phyloP scores from a whole-genome alignment of 1,284 basidiomycete genomes.

The Marasmius fiardii region DNA sequence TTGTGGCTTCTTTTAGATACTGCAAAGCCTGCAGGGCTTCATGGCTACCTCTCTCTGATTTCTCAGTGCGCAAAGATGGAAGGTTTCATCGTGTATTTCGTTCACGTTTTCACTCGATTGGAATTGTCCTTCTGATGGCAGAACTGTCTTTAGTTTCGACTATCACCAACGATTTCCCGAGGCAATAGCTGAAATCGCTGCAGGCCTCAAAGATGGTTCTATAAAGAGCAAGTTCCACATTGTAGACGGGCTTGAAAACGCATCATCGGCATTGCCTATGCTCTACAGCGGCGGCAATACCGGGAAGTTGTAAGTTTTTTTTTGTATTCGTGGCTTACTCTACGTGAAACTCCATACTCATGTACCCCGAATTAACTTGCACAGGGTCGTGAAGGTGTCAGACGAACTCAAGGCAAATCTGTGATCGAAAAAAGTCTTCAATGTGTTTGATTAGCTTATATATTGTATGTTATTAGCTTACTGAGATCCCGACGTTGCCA shows the following conservation, averaged over 20 bases:
- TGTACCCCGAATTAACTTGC: background rate
- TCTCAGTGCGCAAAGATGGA: slow-evolving; percentile 72
- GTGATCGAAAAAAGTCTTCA: background rate
- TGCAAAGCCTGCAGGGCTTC: slow-evolving; percentile 53
- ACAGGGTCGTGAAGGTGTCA: background rate
- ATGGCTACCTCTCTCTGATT: slow-evolving; percentile 66
- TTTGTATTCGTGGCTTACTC: too few relatives aligned
- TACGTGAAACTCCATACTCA: background rate
- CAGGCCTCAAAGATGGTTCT: slow-evolving; percentile 63
- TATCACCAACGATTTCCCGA: slow-evolving; percentile 55
- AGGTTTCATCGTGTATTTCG: slow-evolving; percentile 78
- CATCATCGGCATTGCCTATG: slow-evolving; percentile 64
- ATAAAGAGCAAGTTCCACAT: slow-evolving; percentile 82
- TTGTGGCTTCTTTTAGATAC: slow-evolving; percentile 34
- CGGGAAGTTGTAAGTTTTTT: slow-evolving; percentile 74
- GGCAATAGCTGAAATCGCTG: slow-evolving; percentile 52
- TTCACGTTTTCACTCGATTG: background rate
- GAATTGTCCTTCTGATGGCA: background rate
- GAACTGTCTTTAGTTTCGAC: slow-evolving; percentile 47
- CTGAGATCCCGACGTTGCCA: too few relatives aligned
- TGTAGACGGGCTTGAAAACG: slow-evolving; percentile 67
- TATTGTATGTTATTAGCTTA: background rate
- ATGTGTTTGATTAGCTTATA: background rate
- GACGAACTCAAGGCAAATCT: background rate
- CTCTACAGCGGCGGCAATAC: slow-evolving; percentile 80